Base-by-base conservation (phyloP, 495 filamentous ascomycete genomes). In the Daldinia bambusicola region DNA sequence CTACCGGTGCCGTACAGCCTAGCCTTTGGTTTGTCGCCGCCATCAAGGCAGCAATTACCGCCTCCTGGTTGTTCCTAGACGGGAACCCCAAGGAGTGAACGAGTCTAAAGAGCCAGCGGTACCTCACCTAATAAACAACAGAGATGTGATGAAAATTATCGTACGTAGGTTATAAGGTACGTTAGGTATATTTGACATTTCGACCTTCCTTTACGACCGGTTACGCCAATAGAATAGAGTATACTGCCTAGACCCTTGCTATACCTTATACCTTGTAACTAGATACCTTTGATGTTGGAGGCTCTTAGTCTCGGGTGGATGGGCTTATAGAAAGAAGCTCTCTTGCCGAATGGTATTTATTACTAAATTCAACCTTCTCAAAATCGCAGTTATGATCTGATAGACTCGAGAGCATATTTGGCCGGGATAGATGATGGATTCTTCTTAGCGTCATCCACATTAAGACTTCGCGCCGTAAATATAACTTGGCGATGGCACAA, bases 11-110 rank as follows among this genome's bases (percentile, higher is more conserved):
- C 4, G 75, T 76, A 20, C 75, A 76, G 52, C 67, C 70, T 18
- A 75, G 75, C 59, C 50, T 76, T 22, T 76, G 75, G 75, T 62
- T 76, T 26, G 75, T 76, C 31, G 75, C 69, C 0, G 72, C 69
- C 0, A 62, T 76, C 4, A 76, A 76, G 34, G 66, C 55, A 4
- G 18, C 34, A 3, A 73, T 76, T 31, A 76, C 72, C 0, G 2
- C 68, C 12, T 70, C 66, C 5, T 76, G 75, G 75, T 16, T 72
- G 7, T 72, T 60, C 56, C 26, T 70, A 36, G 43, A 10, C 1
- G 43, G 43, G 2, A 10, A 48, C 10, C 10, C 9, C 43, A 12
- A 4, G 43, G 43, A 22, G 20, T 48, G 6, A 48, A 22, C 18
- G 6, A 48, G 43, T 8, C 43, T 26, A 26, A 26, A 1, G 3